A percentile compares a stretch with the other conserved stretches of the same genome.
These are phyloP conservation scores for Mortierella antarctica DNA, from an alignment of 192 early-diverging fungal genomes.

Conservation along the genomic window DNA sequence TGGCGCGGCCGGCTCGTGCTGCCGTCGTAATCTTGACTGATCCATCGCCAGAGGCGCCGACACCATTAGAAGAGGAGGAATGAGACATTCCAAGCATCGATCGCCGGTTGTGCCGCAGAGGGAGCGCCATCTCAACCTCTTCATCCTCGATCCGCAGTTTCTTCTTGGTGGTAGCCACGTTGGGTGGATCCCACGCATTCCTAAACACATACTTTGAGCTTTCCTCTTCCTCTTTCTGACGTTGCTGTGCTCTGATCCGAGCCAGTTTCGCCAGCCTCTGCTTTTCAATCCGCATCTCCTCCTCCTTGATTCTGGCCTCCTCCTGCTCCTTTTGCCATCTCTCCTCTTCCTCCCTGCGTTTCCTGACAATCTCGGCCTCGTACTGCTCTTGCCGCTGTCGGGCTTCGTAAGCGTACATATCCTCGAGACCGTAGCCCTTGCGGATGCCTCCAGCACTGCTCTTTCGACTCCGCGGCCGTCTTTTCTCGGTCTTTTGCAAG, in stretches of 20 bases:
- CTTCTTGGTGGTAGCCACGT: slow-evolving; percentile 24
- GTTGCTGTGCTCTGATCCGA: slow-evolving; percentile 4
- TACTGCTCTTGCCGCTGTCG: slow-evolving; percentile 37
- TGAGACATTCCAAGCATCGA: background rate
- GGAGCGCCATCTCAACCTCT: slow-evolving; percentile 41
- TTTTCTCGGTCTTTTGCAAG: slow-evolving; percentile 43
- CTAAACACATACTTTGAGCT: slow-evolving; percentile 29
- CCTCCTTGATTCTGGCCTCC: slow-evolving; percentile 45
- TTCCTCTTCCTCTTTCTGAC: slow-evolving; percentile 19
- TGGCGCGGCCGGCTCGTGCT: slow-evolving; percentile 2
- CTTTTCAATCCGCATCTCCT: slow-evolving; percentile 36
- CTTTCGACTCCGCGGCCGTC: slow-evolving; percentile 44
- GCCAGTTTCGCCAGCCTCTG: slow-evolving; percentile 21
- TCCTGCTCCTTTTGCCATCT: slow-evolving; percentile 46
- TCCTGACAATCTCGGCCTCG: slow-evolving; percentile 30
- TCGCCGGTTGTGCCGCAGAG: slow-evolving; percentile 33
- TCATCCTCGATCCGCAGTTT: slow-evolving; percentile 51
- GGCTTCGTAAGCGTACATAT: slow-evolving; percentile 46
- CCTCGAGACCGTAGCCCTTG: slow-evolving; percentile 48
- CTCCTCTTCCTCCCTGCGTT: slow-evolving; percentile 41
- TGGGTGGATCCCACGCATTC: slow-evolving; percentile 52
- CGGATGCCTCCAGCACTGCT: slow-evolving; percentile 46
- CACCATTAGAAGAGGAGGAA: background rate
- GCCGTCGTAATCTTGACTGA: background rate
- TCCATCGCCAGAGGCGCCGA: slow-evolving; percentile 1